Evolutionary conservation across 2,329 filamentous ascomycete genomes (phyloP), one percentile per base, ranked within the genome.

Genomic region (Chrysosporium queenslandicum): DNA sequence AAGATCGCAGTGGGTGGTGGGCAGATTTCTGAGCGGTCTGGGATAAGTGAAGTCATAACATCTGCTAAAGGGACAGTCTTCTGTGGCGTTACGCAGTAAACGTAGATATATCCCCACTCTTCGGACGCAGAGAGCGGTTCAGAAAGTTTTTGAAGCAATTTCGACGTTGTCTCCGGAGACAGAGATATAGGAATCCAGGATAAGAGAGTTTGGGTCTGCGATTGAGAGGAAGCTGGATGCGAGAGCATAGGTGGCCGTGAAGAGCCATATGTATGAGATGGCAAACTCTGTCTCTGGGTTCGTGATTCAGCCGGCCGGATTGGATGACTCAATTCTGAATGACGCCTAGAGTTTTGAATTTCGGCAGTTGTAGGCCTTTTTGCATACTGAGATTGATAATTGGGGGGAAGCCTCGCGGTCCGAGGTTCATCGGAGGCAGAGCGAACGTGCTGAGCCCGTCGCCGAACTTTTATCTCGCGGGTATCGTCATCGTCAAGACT

Each of bases 41-140:
- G 77, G 39, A 83, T 74, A 46, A 86, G 72, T 9, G 79, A 77
- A 7, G 79, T 74, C 18, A 80, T 78, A 40, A 80, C 73, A 57
- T 81, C 82, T 32, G 54, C 46, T 6, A 52, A 37, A 1, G 57
- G 32, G 0, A 75, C 66, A 6, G 79, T 70, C 1, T 76, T 77
- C 32, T 78, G 74, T 29, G 88, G 82, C 0, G 88, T 96, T 20
- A 96, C 77, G 89, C 91, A 96, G 76, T 97, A 98, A 68, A 98
- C 94, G 76, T 98, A 98, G 59, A 98, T 97, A 71, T 92, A 98
- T 34, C 92, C 92, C 11, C 85, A 75, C 60, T 94, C 87, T 58
- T 92, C 87, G 50, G 77, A 73, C 20, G 80, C 73, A 0, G 87
- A 89, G 42, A 90, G 79, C 1, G 76, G 88, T 73, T 78, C 92